phyloP scores from a whole-genome alignment of 2,329 filamentous ascomycete species.

The Cercospora sp. region DNA sequence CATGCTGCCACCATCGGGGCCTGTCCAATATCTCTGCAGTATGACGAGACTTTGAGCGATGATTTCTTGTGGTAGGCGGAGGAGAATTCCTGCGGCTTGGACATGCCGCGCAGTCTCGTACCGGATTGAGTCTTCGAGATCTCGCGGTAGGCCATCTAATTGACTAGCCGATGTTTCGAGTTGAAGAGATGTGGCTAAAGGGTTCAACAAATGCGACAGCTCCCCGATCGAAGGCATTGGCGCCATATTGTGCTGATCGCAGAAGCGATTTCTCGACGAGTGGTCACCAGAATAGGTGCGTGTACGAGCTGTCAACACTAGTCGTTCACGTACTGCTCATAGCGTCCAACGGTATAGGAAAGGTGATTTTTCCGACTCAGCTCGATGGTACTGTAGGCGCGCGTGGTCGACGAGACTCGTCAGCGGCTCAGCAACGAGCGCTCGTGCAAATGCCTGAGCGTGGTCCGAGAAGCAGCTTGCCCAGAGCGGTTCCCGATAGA shows the following conservation, averaged over 20 bases:
- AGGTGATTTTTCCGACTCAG: not conserved
- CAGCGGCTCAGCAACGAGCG: not conserved
- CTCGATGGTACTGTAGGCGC: not conserved
- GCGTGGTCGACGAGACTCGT: not conserved
- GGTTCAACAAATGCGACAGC: constrained; percentile 61
- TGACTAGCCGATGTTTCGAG: constrained; percentile 60
- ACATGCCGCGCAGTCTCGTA: constrained; percentile 72
- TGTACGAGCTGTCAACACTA: not conserved
- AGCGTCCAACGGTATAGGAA: not conserved
- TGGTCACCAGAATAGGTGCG: not conserved
- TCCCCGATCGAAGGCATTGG: constrained; percentile 36
- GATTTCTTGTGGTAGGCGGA: constrained; percentile 81
- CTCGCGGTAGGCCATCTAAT: constrained; percentile 60
- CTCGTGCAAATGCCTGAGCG: not conserved
- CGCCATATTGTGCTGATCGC: constrained; percentile 11
- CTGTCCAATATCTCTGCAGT: constrained; percentile 77
- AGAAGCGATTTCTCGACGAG: not conserved
- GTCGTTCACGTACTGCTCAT: not conserved
- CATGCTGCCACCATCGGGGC: constrained; percentile 54
- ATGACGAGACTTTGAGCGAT: constrained; percentile 83
- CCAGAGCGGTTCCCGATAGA: not conserved
- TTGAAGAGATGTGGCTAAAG: constrained; percentile 71
- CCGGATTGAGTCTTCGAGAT: constrained; percentile 71
- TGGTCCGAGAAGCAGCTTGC: not conserved
- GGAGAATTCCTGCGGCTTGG: constrained; percentile 75